Conservation (phyloP, 2,329 filamentous ascomycete genomes). For the Cladosporium velox region DNA sequence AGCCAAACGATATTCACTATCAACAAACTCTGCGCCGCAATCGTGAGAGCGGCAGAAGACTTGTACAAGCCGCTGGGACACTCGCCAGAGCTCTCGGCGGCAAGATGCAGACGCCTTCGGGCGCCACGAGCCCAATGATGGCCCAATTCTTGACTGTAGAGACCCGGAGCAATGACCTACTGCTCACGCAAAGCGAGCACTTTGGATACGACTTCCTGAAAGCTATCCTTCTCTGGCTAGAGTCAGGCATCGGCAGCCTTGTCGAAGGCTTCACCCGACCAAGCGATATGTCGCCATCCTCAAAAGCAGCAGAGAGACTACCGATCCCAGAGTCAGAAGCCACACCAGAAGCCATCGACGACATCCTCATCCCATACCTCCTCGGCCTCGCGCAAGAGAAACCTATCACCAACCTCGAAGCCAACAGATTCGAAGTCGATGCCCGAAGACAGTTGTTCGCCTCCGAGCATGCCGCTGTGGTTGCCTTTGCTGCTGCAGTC, state of each 20-base stretch:
- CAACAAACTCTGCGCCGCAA: constrained; percentile 59
- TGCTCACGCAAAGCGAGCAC: constrained; percentile 46
- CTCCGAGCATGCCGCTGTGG: constrained; percentile 57
- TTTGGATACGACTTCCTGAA: constrained; percentile 68
- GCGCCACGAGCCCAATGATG: constrained; percentile 27
- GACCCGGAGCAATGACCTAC: constrained; percentile 44
- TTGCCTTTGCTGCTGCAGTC: constrained; percentile 57
- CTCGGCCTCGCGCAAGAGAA: constrained; percentile 53
- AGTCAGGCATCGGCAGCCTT: constrained; percentile 58
- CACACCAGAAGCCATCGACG: constrained; percentile 56
- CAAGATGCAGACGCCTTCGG: constrained; percentile 44
- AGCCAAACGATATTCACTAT: constrained; percentile 52
- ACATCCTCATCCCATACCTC: constrained; percentile 61
- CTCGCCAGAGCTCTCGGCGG: constrained; percentile 59
- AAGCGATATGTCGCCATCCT: constrained; percentile 37
- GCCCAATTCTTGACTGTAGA: constrained; percentile 32
- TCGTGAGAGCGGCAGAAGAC: constrained; percentile 59
- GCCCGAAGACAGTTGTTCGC: constrained; percentile 54
- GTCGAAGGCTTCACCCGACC: constrained; percentile 59
- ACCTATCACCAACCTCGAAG: constrained; percentile 58
- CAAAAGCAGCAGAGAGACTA: constrained; percentile 40
- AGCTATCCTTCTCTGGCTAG: constrained; percentile 63
- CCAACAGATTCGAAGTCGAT: constrained; percentile 60
- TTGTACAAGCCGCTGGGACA: constrained; percentile 63
- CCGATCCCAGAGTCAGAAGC: constrained; percentile 55